These are phyloP conservation scores for Inonotus hispidus DNA, from an alignment of 1,284 basidiomycete species.

Conservation along the genomic window DNA sequence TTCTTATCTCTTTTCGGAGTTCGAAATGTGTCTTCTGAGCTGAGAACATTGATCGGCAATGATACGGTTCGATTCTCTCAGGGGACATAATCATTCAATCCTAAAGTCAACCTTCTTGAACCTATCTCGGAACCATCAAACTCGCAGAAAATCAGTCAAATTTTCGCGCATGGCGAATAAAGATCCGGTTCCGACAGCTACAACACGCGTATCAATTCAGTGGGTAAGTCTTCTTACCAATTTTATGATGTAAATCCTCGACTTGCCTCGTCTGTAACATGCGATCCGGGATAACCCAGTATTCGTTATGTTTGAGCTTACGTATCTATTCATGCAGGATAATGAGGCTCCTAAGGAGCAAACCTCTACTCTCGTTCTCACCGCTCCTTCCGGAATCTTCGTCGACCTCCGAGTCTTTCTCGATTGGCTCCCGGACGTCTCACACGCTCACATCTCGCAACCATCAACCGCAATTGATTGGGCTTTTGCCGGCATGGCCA, in stretches of 20 bases:
- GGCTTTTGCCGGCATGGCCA: conserved; percentile 9
- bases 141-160: background rate
- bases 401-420: conserved; percentile 10
- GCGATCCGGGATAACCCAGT: background rate
- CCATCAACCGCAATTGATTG: conserved; percentile 7
- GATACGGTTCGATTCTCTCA: background rate
- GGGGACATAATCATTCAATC: background rate
- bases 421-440: background rate
- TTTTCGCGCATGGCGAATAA: background rate
- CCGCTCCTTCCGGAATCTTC: conserved; percentile 8
- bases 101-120: background rate
- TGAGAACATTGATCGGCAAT: background rate
- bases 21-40: background rate
- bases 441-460: background rate
- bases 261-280: background rate
- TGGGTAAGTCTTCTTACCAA: conserved; percentile 6
- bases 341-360: conserved; percentile 5
- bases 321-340: background rate
- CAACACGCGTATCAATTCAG: conserved; percentile 12
- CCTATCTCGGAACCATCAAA: background rate
- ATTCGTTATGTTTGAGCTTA: background rate
- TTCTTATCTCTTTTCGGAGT: background rate
- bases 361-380: conserved; percentile 12
- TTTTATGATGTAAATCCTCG: background rate
- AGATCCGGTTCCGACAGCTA: background rate